These are phyloP conservation scores for Alisma plantagoaquatica DNA, from an alignment of 106 monocot species.

Conservation along the genomic window DNA sequence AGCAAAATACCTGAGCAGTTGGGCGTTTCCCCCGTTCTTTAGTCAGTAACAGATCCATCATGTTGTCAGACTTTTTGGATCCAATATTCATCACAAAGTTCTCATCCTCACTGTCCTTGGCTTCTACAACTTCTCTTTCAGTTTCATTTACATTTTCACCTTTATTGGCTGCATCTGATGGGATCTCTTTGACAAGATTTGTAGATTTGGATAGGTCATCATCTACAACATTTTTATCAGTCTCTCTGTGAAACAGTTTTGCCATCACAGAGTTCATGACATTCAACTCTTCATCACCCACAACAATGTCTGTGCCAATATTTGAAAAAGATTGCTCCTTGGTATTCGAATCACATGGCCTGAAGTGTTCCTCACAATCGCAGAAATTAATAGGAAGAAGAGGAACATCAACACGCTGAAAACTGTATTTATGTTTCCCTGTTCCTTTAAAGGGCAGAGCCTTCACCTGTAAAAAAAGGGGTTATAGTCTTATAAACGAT, in stretches of 20 bases:
- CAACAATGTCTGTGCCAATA: not conserved
- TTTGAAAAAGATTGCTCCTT: conserved; percentile 14
- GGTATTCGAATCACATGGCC: conserved; percentile 12
- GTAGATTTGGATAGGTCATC: no score
- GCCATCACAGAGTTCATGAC: conserved; percentile 73
- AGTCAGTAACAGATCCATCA: conserved; percentile 16
- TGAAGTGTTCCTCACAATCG: conserved; percentile 85
- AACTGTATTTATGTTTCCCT: conserved; percentile 98
- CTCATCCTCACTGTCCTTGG: conserved; percentile 41
- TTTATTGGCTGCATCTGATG: no score
- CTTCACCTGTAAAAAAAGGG: conserved; percentile 63
- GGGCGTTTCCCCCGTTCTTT: conserved; percentile 7
- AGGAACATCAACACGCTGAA: conserved; percentile 71
- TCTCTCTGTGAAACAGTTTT: conserved; percentile 48
- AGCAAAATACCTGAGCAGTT: conserved; percentile 46
- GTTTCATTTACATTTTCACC: no score
- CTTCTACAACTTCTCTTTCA: no score
- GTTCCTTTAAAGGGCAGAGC: conserved; percentile 74
- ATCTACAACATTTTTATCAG: conserved; percentile 6
- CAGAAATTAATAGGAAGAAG: conserved; percentile 86
- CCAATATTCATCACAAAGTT: conserved; percentile 77
- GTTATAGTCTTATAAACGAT: no score
- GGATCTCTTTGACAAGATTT: no score
- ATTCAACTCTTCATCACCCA: conserved; percentile 54
- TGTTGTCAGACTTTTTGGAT: conserved; percentile 9